Evolutionary conservation across 2,329 filamentous ascomycete species (phyloP).

Genomic region (Neopestalotiopsis rosae): DNA sequence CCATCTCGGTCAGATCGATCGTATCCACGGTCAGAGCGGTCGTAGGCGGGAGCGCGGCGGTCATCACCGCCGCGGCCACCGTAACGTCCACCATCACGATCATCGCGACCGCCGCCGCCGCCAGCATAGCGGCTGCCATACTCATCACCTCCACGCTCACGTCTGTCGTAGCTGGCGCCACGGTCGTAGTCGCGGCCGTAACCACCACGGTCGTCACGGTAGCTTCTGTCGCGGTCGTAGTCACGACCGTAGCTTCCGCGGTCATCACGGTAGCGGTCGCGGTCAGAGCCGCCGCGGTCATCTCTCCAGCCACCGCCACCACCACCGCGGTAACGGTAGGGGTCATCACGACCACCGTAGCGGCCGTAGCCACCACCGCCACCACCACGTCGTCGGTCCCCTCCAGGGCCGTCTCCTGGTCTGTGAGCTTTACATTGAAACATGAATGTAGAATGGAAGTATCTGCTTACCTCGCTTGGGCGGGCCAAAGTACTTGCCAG

Average conservation of each 20-base stretch:
- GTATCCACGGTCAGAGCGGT: slow-evolving; percentile 51
- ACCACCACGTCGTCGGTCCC: slow-evolving; percentile 53
- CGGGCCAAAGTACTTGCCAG: slow-evolving; percentile 98
- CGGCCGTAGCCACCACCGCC: slow-evolving; percentile 62
- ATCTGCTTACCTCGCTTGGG: slow-evolving; percentile 86
- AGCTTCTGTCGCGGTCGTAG: slow-evolving; percentile 44
- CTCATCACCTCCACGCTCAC: slow-evolving; percentile 39
- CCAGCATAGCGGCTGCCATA: slow-evolving; percentile 36
- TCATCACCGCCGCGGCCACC: slow-evolving; percentile 30
- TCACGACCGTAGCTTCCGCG: slow-evolving; percentile 49
- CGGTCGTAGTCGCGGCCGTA: slow-evolving; percentile 47
- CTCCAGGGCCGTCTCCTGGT: slow-evolving; percentile 48
- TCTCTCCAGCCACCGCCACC: slow-evolving; percentile 38
- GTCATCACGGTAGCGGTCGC: slow-evolving; percentile 43
- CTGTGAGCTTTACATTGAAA: slow-evolving; percentile 32
- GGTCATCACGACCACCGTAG: slow-evolving; percentile 54
- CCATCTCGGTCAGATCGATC: slow-evolving; percentile 52
- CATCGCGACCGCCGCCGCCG: slow-evolving; percentile 13
- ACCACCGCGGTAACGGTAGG: slow-evolving; percentile 62
- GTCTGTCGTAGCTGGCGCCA: slow-evolving; percentile 42
- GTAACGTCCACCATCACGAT: slow-evolving; percentile 18
- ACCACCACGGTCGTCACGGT: slow-evolving; percentile 34
- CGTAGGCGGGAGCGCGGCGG: slow-evolving; percentile 45
- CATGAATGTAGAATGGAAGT: no score
- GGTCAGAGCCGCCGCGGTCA: slow-evolving; percentile 41